phyloP scores from a whole-genome alignment of 2,329 filamentous ascomycete genomes.

The Microdochium bolleyi region DNA sequence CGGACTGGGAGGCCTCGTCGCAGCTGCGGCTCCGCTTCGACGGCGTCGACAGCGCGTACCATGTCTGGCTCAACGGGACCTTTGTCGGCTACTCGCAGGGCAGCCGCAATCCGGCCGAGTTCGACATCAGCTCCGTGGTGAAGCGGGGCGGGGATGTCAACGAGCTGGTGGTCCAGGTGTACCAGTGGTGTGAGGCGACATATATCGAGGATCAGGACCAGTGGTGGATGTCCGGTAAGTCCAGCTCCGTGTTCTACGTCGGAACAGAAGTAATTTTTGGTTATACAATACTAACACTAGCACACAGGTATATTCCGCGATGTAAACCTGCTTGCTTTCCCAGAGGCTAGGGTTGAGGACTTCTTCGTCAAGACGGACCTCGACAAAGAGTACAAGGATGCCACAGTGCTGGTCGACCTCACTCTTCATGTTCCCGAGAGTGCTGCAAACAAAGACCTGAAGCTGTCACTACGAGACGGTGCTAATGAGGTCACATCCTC shows the following conservation, averaged over 20 bases:
- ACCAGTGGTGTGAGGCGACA: constrained; percentile 61
- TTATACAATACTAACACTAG: neutral
- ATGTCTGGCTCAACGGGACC: constrained; percentile 59
- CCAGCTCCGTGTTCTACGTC: neutral
- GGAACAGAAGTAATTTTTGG: too few relatives aligned
- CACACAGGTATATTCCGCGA: constrained; percentile 54
- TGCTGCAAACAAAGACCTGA: neutral
- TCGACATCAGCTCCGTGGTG: constrained; percentile 50
- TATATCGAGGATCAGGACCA: constrained; percentile 67
- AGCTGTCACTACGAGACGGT: constrained; percentile 2
- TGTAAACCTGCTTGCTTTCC: constrained; percentile 53
- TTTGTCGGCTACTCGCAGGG: constrained; percentile 63
- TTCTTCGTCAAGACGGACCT: constrained; percentile 47
- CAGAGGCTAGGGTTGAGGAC: constrained; percentile 45
- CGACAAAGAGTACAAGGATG: constrained; percentile 40
- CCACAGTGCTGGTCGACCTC: constrained; percentile 37
- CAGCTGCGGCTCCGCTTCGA: constrained; percentile 61
- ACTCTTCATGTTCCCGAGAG: constrained; percentile 5
- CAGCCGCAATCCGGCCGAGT: constrained; percentile 60
- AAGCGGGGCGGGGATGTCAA: constrained; percentile 32
- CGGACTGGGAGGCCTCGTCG: constrained; percentile 29
- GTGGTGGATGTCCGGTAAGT: constrained; percentile 55
- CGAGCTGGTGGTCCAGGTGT: constrained; percentile 55
- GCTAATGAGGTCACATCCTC: neutral
- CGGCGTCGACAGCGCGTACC: constrained; percentile 64